These are phyloP conservation scores for Circinella umbellata DNA, from an alignment of 371 early-diverging fungal genomes.

Conservation along the genomic window DNA sequence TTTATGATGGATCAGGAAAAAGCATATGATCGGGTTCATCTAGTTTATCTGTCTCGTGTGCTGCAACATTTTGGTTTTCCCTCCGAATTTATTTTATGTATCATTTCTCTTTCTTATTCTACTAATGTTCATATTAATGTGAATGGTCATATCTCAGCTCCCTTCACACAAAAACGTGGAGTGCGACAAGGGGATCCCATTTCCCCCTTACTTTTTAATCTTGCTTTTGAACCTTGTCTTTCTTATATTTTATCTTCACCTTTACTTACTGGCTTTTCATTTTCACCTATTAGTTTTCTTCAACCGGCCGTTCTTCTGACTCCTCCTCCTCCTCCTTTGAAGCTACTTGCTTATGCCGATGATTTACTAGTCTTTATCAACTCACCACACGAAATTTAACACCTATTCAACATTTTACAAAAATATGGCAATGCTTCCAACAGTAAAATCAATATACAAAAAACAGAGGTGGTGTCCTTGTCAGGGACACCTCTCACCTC, in stretches of 20 bases:
- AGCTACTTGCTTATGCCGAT: constrained; percentile 19
- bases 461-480: constrained; percentile 4
- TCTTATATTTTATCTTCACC: constrained; percentile 11
- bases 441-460: constrained; percentile 8
- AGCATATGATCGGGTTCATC: constrained; percentile 23
- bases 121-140: constrained; percentile 20
- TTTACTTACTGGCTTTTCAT: background rate
- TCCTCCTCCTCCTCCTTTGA: background rate
- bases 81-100: background rate
- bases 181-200: constrained; percentile 35
- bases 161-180: constrained; percentile 25
- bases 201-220: constrained; percentile 32
- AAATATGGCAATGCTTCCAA: constrained; percentile 10
- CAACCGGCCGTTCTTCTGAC: background rate
- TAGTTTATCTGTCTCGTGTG: constrained; percentile 7
- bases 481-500: background rate
- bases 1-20: constrained; percentile 23
- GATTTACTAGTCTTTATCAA: constrained; percentile 9
- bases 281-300: background rate
- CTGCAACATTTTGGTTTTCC: constrained; percentile 10
- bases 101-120: constrained; percentile 20
- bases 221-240: constrained; percentile 38
- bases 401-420: background rate
- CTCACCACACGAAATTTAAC: background rate
- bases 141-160: constrained; percentile 22